Evolutionary conservation across 495 filamentous ascomycete species (phyloP).

Genomic region (Hypoxylon rickii): DNA sequence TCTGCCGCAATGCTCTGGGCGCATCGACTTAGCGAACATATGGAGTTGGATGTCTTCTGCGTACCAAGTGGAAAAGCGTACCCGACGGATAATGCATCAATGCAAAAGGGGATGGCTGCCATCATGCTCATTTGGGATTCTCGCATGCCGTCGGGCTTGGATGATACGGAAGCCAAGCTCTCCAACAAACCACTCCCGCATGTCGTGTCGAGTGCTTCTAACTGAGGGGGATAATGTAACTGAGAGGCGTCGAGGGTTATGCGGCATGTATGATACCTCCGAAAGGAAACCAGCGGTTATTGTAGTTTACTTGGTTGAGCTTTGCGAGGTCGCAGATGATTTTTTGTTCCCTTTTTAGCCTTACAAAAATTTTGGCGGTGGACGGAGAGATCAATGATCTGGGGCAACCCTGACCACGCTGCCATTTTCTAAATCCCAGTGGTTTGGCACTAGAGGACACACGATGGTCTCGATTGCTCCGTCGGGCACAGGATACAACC

Average conservation of each 20-base stretch:
- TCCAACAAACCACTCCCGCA: conserved; percentile 60
- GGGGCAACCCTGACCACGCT: not conserved
- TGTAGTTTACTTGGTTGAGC: too few species aligned
- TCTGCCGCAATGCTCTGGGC: too few species aligned
- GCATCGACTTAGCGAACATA: too few species aligned
- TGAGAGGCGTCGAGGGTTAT: not conserved
- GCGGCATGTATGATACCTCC: not conserved
- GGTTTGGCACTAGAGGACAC: conserved; percentile 5
- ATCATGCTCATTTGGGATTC: conserved; percentile 55
- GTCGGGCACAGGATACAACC: conserved; percentile 7
- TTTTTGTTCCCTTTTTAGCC: not conserved
- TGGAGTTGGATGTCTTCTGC: conserved; percentile 20
- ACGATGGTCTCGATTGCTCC: conserved; percentile 4
- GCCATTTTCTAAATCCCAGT: conserved; percentile 10
- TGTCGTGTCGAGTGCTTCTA: conserved; percentile 59
- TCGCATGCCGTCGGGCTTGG: conserved; percentile 60
- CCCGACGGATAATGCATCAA: conserved; percentile 44
- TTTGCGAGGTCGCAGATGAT: conserved; percentile 1
- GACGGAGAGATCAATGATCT: too few species aligned
- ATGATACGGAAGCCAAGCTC: conserved; percentile 57
- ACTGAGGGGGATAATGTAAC: conserved; percentile 29
- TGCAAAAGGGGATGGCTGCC: conserved; percentile 54
- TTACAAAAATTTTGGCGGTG: too few species aligned
- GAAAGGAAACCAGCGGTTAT: not conserved
- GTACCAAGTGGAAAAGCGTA: conserved; percentile 52